These are phyloP conservation scores for Fusarium xylarioides DNA, from an alignment of 2,329 filamentous ascomycete species.

Conservation along the genomic window DNA sequence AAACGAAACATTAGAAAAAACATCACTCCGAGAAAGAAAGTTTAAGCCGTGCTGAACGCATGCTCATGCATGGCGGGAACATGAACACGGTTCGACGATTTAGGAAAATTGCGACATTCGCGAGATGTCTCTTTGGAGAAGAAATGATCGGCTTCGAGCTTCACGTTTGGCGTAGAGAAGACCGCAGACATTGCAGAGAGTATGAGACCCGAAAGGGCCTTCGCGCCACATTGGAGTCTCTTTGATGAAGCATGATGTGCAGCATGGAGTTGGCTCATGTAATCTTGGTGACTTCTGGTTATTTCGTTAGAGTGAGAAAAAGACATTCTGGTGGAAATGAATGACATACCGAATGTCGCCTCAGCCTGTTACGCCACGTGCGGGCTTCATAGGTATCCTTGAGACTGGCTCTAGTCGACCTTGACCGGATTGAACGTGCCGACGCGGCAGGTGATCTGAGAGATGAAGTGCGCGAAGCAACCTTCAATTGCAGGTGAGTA, in stretches of 20 bases:
- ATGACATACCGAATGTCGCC: slow-evolving; percentile 9
- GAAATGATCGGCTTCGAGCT: not conserved
- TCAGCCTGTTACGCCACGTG: slow-evolving; percentile 18
- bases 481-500: not conserved
- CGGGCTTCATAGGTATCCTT: slow-evolving; percentile 16
- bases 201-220: slow-evolving; percentile 18
- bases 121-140: not conserved
- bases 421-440: not conserved
- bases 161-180: slow-evolving; percentile 12
- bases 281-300: not conserved
- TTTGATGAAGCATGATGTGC: slow-evolving; percentile 19
- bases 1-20: not conserved
- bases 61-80: not conserved
- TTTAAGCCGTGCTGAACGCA: not conserved
- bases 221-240: slow-evolving; percentile 19
- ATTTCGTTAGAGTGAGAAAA: not conserved
- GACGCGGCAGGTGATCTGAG: not conserved
- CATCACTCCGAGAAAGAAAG: not conserved
- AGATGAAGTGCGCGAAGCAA: not conserved
- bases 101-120: not conserved
- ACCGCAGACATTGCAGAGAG: slow-evolving; percentile 17
- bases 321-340: not conserved
- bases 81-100: not conserved
- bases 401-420: not conserved
- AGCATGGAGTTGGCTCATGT: not conserved